Evolutionary conservation across 1,284 basidiomycete genomes (phyloP), one percentile per base, ranked within the genome.

Genomic region (Moniliella sp.): DNA sequence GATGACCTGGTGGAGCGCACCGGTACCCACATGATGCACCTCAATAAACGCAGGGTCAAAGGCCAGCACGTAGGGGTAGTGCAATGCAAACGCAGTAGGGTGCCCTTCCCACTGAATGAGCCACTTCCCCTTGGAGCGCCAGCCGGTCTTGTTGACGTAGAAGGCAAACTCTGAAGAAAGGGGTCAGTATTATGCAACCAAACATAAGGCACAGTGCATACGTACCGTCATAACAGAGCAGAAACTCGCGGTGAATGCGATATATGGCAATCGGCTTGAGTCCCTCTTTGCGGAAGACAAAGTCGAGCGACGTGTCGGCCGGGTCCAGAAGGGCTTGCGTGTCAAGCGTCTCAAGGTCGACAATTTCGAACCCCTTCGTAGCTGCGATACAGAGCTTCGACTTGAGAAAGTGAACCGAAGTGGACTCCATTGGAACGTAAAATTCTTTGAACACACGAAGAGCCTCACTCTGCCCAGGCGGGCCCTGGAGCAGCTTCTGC

Each of bases 321-420:
- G 4, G 4, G 8, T 27, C 8, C 8, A 27, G 16, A 4, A 8
- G 8, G 14, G 8, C 26, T 4, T 8, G 4, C 14, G 26, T 27
- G 4, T 27, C 4, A 4, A 27, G 8, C 4, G 26, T 27, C 4
- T 27, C 26, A 4, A 15, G 26, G 16, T 27, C 26, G 4, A 4
- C 4, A 8, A 27, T 27, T 15, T 27, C 26, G 4, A 4, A 4
- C 8, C 26, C 26, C 16, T 84, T 80, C 16, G 8, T 4, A 15
- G 14, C 14, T 4, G 4, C 8, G 8, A 27, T 27, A 8, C 8
- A 27, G 8, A 27, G 4, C 8, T 4, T 27, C 4, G 4, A 8
- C 4, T 4, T 27, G 4, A 27, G 8, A 27, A 27, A 4, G 4
- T 4, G 4, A 4, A 27, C 4, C 14, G 26, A 27, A 8, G 26